Percentiles rank a stretch among this genome's conserved stretches.
Conservation (phyloP, 345 rosid species). For the Limnanthes douglasii region DNA sequence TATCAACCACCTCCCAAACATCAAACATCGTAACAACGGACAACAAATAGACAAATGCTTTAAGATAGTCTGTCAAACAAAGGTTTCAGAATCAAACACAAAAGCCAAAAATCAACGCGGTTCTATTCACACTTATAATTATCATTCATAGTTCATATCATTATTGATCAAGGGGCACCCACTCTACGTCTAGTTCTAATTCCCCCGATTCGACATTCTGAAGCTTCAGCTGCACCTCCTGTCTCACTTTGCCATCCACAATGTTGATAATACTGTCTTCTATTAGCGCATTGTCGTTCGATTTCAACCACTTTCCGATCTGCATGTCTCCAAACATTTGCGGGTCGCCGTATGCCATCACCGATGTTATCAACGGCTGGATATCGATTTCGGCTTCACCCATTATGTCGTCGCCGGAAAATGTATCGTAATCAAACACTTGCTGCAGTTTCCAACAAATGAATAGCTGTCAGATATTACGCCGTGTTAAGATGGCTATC, state of each 20-base stretch:
- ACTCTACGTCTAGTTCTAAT: conserved; percentile 58
- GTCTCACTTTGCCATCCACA: conserved; percentile 82
- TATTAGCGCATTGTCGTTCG: conserved; percentile 73
- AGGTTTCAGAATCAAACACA: no score
- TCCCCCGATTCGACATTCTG: conserved; percentile 96
- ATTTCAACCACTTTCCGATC: conserved; percentile 90
- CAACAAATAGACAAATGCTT: no score
- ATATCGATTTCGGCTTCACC: conserved; percentile 92
- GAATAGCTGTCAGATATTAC: background rate
- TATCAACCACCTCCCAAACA: no score
- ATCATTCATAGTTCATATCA: no score
- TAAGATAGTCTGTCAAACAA: no score
- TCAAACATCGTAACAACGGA: no score
- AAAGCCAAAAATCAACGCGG: no score
- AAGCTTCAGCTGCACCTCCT: conserved; percentile 56
- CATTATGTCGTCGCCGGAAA: conserved; percentile 98
- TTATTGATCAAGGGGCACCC: conserved; percentile 72
- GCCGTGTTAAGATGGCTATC: no score
- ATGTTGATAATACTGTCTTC: conserved; percentile 80
- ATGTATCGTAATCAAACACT: conserved; percentile 78
- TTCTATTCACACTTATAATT: no score
- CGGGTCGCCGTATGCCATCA: conserved; percentile 89
- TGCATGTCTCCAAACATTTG: conserved; percentile 89
- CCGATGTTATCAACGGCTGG: conserved; percentile 81
- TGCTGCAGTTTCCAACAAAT: conserved; percentile 26